Evolutionary conservation across 2,329 filamentous ascomycete genomes (phyloP).

Genomic region (Trichoderma pleuroti): DNA sequence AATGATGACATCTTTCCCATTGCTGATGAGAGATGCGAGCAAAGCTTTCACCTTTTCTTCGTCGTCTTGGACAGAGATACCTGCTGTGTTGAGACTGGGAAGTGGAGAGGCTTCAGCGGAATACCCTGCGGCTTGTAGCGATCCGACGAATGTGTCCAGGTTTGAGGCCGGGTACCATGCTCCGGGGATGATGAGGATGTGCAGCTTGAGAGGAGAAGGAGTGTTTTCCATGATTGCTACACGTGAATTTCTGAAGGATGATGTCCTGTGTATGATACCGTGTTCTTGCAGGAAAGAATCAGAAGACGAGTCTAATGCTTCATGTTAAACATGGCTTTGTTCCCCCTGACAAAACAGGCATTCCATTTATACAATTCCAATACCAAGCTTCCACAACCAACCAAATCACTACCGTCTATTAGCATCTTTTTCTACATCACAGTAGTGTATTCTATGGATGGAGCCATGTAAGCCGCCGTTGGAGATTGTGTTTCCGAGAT

Average conservation of each 20-base stretch:
- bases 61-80: neutral
- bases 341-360: neutral
- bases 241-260: neutral
- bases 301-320: neutral
- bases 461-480: neutral
- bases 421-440: neutral
- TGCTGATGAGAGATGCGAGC: neutral
- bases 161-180: neutral
- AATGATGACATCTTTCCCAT: neutral
- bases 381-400: neutral
- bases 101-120: neutral
- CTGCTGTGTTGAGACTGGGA: neutral
- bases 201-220: neutral
- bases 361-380: neutral
- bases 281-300: neutral
- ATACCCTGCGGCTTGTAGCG: neutral
- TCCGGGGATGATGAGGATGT: neutral
- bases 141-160: neutral
- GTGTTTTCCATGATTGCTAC: neutral
- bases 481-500: neutral
- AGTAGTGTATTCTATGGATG: neutral
- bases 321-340: neutral
- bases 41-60: neutral
- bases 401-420: neutral
- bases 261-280: fast-evolving